Evolutionary conservation across 208 protist species (phyloP), one percentile per base, ranked within the genome.

Genomic region (Leishmania arabica): DNA sequence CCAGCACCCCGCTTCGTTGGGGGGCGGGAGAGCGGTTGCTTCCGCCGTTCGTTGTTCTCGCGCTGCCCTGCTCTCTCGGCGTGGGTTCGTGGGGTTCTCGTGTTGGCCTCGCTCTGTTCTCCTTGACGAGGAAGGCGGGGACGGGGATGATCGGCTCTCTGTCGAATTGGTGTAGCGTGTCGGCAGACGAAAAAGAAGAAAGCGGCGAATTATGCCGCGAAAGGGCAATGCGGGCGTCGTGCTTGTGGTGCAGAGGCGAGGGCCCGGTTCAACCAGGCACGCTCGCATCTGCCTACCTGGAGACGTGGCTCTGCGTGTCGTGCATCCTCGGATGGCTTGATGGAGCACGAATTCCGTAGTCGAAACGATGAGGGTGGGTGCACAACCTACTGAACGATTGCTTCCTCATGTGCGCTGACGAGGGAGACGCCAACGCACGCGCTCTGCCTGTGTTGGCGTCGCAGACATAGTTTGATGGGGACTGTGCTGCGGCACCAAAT

Each of bases 41-140:
- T 54, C 17, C 15, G 17, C 51, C 9, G 51, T 6, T 21, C 51
- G 0, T 54, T 13, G 17, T 2, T 54, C 17, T 21, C 3, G 51
- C 51, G 15, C 19, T 54, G 51, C 60, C 19, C 45, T 80, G 75
- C 47, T 83, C 78, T 86, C 53, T 84, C 47, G 47, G 27, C 56
- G 1, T 64, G 7, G 58, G 8, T 2, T 17, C 58, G 8, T 64
- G 13, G 0, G 51, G 51, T 54, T 54, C 17, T 21, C 15, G 17
- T 34, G 24, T 9, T 64, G n/a, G 27, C 9, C 11, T 64, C 6
- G 27, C 58, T 64, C 58, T 13, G 27, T 31, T 15, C 27, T 64
- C n/a, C 27, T 64, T 34, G 27, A 31, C n/a, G 27, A 64, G 58
- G 27, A 64, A 15, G 7, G 58, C n/a, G 27, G 58, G 27, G 27